Conservation (phyloP, 2,329 filamentous ascomycete species). For the Clarireedia sp. region DNA sequence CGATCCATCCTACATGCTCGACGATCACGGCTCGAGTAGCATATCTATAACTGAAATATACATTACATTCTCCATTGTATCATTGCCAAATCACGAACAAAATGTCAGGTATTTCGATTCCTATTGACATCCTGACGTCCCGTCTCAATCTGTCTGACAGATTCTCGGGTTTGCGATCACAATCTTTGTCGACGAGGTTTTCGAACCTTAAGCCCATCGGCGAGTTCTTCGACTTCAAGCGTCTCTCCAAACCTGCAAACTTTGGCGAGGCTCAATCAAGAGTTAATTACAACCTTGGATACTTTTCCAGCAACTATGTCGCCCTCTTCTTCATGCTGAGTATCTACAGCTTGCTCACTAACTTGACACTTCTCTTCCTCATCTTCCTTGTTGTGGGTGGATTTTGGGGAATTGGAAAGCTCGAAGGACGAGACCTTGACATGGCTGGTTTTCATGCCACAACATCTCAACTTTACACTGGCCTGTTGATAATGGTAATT, state of each 20-base stretch:
- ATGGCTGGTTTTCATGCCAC: slow-evolving; percentile 76
- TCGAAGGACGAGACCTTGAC: slow-evolving; percentile 81
- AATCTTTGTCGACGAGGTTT: slow-evolving; percentile 74
- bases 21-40: too few species aligned
- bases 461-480: slow-evolving; percentile 89
- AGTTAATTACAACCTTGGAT: slow-evolving; percentile 92
- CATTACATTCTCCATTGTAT: neutral
- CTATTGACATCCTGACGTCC: slow-evolving; percentile 83
- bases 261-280: slow-evolving; percentile 84
- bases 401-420: slow-evolving; percentile 85
- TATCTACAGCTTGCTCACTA: slow-evolving; percentile 90
- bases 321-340: slow-evolving; percentile 89
- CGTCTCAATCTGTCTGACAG: slow-evolving; percentile 79
- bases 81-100: slow-evolving; percentile 17
- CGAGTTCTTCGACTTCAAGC: slow-evolving; percentile 96
- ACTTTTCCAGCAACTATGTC: slow-evolving; percentile 98
- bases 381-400: slow-evolving; percentile 80
- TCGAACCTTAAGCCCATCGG: slow-evolving; percentile 83
- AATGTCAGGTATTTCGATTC: slow-evolving; percentile 89
- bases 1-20: too few species aligned
- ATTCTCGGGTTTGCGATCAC: slow-evolving; percentile 74
- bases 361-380: slow-evolving; percentile 79
- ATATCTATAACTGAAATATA: neutral
- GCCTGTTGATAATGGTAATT: slow-evolving; percentile 72
- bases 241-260: slow-evolving; percentile 86